Evolutionary conservation across 345 rosid genomes (phyloP), one percentile per base, ranked within the genome.

Genomic region (Acer negundo): DNA sequence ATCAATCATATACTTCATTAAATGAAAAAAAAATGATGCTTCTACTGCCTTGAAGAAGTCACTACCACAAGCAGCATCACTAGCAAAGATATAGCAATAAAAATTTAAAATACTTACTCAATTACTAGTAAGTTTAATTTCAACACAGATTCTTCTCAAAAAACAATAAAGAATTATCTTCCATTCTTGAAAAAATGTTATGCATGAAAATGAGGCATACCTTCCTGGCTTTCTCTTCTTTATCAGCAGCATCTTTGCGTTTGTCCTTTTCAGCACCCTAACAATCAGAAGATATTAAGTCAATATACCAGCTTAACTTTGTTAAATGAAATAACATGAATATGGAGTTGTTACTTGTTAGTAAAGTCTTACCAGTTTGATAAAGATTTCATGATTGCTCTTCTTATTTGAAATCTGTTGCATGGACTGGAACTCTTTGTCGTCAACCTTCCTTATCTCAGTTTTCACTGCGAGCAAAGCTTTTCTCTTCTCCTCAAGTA

Each of bases 241-340:
- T 97, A 63, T 97, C 99, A 78, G 84, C 84, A 69, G 93, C 94
- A 65, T 97, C 99, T 82, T 85, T 94, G 80, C 91, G 86, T 78
- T 86, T 97, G 86, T 97, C 99, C 89, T 93, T 97, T n/a, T 92
- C 99, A 74, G 94, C 90, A 63, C 98, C 97, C 99, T 97, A 58
- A 31, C 15, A 80, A 77, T 24, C 63, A 81, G 19, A 77, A 24
- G 58, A 24, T 55, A 63, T 28, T 67, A 73, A 47, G 68, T 66
- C 49, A 75, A 51, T 20, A 23, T 3, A 67, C n/a, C 12, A 49
- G 24, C 16, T 28, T 26, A 35, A 53, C 62, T 31, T 16, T 62
- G 24, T 66, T 7, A 72, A 16, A 35, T 11, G 16, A 40, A 66
- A 67, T 6, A 26, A 46, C 10, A 28, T 23, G 44, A 74, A 8